Conservation (phyloP, 345 rosid species). For the Gossypium rotundifolium region DNA sequence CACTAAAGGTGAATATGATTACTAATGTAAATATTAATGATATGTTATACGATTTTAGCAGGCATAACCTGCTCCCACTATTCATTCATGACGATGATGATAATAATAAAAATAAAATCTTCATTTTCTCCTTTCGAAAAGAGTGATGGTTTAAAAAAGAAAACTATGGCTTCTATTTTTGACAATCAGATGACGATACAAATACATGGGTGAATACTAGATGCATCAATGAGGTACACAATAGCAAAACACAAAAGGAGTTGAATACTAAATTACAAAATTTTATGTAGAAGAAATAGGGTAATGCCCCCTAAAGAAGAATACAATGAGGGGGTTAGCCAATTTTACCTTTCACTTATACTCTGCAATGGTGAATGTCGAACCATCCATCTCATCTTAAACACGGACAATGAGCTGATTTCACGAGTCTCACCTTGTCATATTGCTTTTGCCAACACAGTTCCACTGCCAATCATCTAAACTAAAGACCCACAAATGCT, state of each 20-base stretch:
- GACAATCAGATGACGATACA: not conserved
- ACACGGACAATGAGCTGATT: not conserved
- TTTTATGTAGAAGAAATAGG: not conserved
- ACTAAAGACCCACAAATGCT: not conserved
- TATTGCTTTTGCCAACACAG: not conserved
- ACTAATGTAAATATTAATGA: no score
- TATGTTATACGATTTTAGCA: no score
- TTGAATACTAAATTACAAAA: conserved; percentile 4
- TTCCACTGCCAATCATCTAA: not conserved
- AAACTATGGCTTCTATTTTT: not conserved
- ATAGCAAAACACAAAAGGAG: not conserved
- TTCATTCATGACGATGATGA: no score
- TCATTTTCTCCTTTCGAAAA: not conserved
- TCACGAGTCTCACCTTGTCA: not conserved
- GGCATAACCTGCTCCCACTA: no score
- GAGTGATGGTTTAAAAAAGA: not conserved
- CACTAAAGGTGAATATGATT: no score
- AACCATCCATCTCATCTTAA: not conserved
- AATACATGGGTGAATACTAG: not conserved
- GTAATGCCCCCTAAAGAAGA: not conserved
- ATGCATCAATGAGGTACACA: not conserved
- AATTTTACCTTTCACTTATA: not conserved
- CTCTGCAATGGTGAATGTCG: not conserved
- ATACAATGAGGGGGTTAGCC: not conserved
- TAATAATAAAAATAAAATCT: no score